Base-by-base conservation (phyloP, 1,284 basidiomycete genomes). In the Pascua sp. region DNA sequence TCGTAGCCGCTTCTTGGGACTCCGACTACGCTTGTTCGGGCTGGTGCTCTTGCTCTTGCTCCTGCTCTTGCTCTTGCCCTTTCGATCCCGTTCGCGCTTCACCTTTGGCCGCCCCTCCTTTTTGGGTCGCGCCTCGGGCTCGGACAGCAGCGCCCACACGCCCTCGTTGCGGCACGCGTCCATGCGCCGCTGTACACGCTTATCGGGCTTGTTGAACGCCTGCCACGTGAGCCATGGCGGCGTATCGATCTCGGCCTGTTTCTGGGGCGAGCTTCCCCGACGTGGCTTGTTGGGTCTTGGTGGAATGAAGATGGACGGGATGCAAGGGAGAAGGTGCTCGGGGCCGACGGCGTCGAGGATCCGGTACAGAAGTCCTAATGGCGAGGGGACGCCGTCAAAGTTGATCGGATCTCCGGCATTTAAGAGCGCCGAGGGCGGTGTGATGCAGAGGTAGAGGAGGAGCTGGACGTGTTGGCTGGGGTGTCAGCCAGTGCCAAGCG, bases 391-490 rank as follows among this genome's bases (percentile, higher is more conserved):
- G 32, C 12, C 8, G 15, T 18, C 40, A 46, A 8, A 37, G 37
- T 39, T 10, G 47, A 8, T 16, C 17, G 2, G 2, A 16, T 17
- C 24, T 32, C 24, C 24, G 7, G 24, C 7, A 7, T 32, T 32
- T 32, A 32, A 32, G 24, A 32, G 24, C 24, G 24, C 24, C 24
- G 24, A 32, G 12, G 10, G 42, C 17, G 24, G 24, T 13, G 36
- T 52, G 4, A 59, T 16, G 2, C 52, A 56, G 32, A 71, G 62
- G 51, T 67, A 65, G 1, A 72, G 54, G 24, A 74, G 61, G 24
- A 70, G 48, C 44, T 71, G 69, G 36, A 71, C 44, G 37, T 70
- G 67, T 38, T 66, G 62, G 1, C 69, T 73, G 46, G 8, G 18
- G 24, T 16, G 49, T 49, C 9, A 50, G 40, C 39, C 10, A 44